A percentile compares a stretch with the other conserved stretches of the same genome.
phyloP scores from a whole-genome alignment of 179 eudicot species.

The Beta corolliflora region DNA sequence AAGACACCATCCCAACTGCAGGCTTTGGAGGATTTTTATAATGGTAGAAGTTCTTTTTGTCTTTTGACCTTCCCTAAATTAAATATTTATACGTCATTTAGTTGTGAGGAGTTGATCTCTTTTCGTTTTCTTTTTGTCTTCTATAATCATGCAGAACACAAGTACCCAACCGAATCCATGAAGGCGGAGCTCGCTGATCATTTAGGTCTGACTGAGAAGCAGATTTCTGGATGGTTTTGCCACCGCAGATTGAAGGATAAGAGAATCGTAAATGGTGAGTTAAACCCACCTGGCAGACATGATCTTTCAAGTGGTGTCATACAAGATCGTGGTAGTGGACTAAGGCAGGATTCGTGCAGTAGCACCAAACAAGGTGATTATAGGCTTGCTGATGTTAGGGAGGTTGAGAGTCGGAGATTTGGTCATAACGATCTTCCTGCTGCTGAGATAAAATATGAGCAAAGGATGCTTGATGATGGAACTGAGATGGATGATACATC shows the following conservation, averaged over 20 bases:
- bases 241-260: conserved; percentile 96
- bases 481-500: conserved; percentile 67
- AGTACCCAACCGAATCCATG: conserved; percentile 77
- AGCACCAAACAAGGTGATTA: conserved; percentile 84
- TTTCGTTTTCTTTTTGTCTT: conserved; percentile 1
- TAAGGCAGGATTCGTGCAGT: conserved; percentile 93
- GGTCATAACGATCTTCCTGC: conserved; percentile 47
- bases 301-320: conserved; percentile 76
- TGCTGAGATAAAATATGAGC: conserved; percentile 52
- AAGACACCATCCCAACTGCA: conserved; percentile 81
- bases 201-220: conserved; percentile 84
- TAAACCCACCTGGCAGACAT: conserved; percentile 53
- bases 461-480: conserved; percentile 38
- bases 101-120: not conserved
- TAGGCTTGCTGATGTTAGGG: conserved; percentile 59
- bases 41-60: conserved; percentile 39
- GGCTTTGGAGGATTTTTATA: conserved; percentile 76
- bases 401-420: conserved; percentile 79
- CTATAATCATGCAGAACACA: conserved; percentile 60
- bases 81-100: not conserved
- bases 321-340: conserved; percentile 90
- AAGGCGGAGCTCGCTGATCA: conserved; percentile 65
- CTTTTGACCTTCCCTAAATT: not conserved
- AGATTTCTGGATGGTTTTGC: conserved; percentile 98
- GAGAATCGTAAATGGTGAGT: conserved; percentile 52